phyloP scores from a whole-genome alignment of 345 rosid genomes.

The Syzygium jambos region DNA sequence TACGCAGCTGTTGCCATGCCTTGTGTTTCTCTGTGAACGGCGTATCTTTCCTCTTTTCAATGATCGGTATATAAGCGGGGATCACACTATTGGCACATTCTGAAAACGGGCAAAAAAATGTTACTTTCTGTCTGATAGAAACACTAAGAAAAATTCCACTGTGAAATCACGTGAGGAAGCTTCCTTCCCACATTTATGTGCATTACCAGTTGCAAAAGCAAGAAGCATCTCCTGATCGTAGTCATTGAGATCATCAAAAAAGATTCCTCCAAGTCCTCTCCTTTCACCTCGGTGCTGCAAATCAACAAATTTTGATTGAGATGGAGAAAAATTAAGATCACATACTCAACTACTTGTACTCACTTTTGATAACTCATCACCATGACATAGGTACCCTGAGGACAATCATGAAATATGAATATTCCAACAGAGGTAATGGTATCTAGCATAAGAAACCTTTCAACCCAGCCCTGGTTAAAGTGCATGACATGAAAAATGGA shows the following conservation, averaged over 20 bases:
- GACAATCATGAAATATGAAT: not conserved
- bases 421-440: not conserved
- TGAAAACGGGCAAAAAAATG: slow-evolving; percentile 7
- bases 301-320: not conserved
- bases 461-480: not conserved
- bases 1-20: slow-evolving; percentile 95
- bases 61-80: slow-evolving; percentile 86
- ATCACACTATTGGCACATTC: slow-evolving; percentile 92
- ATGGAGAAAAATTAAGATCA: not conserved
- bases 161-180: not conserved
- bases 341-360: not conserved
- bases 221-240: slow-evolving; percentile 95
- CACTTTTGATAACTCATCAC: not conserved
- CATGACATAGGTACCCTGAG: not conserved
- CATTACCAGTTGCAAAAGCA: slow-evolving; percentile 82
- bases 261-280: slow-evolving; percentile 96
- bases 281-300: slow-evolving; percentile 91
- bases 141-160: not conserved
- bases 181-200: not conserved
- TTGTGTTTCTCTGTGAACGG: slow-evolving; percentile 72
- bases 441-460: not conserved
- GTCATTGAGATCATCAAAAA: slow-evolving; percentile 93
- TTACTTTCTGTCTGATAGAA: not conserved
- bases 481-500: not conserved
- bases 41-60: slow-evolving; percentile 72